Evolutionary conservation across 225 moss, liverwort and hornwort species (phyloP).

Genomic region (Polytrichum formosum): DNA sequence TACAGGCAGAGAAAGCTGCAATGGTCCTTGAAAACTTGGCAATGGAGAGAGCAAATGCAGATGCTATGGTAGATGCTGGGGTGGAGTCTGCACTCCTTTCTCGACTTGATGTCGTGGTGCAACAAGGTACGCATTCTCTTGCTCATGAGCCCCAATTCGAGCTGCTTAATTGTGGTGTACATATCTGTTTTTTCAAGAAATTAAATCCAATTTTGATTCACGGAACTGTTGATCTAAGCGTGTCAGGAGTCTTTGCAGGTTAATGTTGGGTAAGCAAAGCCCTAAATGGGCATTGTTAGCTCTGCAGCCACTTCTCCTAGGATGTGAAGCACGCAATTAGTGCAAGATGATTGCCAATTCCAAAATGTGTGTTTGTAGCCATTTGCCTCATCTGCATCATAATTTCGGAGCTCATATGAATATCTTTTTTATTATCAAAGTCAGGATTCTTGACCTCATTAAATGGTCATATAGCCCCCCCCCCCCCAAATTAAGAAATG

Average conservation of each 20-base stretch:
- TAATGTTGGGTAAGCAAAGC: neutral
- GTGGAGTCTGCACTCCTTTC: constrained; percentile 55
- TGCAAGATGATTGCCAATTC: too few relatives aligned
- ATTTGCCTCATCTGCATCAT: too few relatives aligned
- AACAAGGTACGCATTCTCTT: constrained; percentile 43
- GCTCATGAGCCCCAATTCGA: neutral
- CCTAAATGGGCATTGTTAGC: neutral
- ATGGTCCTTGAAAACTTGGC: constrained; percentile 70
- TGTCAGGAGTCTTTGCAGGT: neutral
- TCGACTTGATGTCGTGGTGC: constrained; percentile 45
- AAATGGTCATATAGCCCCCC: too few relatives aligned
- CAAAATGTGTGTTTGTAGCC: too few relatives aligned
- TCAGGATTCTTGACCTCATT: too few relatives aligned
- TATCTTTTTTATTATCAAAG: too few relatives aligned
- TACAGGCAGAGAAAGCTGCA: constrained; percentile 70
- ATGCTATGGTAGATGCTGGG: constrained; percentile 49
- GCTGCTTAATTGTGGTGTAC: neutral
- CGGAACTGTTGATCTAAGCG: neutral
- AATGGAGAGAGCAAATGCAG: constrained; percentile 47
- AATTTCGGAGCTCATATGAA: too few relatives aligned
- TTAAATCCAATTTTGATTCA: neutral
- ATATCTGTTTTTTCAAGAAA: neutral
- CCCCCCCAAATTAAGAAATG: too few relatives aligned
- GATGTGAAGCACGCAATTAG: too few relatives aligned
- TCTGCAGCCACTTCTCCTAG: neutral